Evolutionary conservation across 2,329 filamentous ascomycete genomes (phyloP).

Genomic region (Colletotrichum echinochloae): DNA sequence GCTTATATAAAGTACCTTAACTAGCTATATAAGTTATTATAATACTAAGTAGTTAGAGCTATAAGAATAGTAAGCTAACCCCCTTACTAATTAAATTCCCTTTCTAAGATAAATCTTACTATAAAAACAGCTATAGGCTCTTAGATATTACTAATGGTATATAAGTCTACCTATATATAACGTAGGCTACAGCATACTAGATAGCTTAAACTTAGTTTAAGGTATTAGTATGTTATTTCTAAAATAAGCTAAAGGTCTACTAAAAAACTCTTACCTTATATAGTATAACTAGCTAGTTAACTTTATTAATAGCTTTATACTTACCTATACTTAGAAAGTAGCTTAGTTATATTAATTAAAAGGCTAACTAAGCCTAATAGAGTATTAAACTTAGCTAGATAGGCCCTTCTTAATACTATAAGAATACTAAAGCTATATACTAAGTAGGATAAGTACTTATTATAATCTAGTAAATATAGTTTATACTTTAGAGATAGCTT

Average conservation of each 20-base stretch:
- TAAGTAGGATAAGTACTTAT: background rate
- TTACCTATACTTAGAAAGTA: background rate
- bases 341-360: slow-evolving; percentile 1
- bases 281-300: background rate
- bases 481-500: background rate
- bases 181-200: too few relatives aligned
- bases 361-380: background rate
- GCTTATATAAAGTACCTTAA: background rate
- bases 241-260: slow-evolving; percentile 1
- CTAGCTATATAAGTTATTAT: background rate
- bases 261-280: background rate
- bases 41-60: background rate
- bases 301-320: background rate
- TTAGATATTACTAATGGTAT: slow-evolving; percentile 12
- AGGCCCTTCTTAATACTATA: background rate
- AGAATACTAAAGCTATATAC: background rate
- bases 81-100: background rate
- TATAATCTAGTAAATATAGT: background rate
- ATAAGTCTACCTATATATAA: too few relatives aligned
- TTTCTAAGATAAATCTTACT: background rate
- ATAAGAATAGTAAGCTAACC: background rate
- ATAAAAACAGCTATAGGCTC: background rate
- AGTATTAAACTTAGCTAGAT: background rate
- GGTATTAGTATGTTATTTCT: background rate
- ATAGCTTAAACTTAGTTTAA: too few relatives aligned